A percentile compares a stretch with the other conserved stretches of the same genome.
phyloP scores from a whole-genome alignment of 1,284 basidiomycete species.

The Apiotrichum veenhuisii region DNA sequence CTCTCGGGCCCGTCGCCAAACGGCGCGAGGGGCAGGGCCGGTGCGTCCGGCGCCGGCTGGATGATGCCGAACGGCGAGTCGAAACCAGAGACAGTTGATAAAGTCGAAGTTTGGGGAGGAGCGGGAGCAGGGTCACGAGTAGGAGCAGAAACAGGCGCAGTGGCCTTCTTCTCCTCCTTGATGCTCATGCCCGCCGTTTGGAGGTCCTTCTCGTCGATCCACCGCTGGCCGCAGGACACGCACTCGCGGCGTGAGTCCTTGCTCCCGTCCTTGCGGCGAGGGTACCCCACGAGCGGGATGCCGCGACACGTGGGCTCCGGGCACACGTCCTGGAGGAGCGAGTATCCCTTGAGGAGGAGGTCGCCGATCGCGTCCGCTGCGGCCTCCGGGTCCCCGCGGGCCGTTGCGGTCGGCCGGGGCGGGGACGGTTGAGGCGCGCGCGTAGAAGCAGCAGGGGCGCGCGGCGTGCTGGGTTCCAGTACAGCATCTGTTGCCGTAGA shows the following conservation, averaged over 20 bases:
- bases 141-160: background rate
- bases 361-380: slow-evolving; percentile 37
- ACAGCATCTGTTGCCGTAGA: background rate
- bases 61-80: background rate
- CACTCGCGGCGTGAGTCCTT: slow-evolving; percentile 38
- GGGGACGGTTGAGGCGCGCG: background rate
- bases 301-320: slow-evolving; percentile 38
- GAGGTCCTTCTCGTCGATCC: slow-evolving; percentile 32
- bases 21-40: background rate
- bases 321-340: slow-evolving; percentile 40
- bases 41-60: background rate
- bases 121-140: background rate
- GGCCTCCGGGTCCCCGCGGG: slow-evolving; percentile 24
- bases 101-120: background rate
- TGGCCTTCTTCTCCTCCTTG: background rate
- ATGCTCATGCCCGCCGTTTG: slow-evolving; percentile 1
- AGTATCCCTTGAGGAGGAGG: slow-evolving; percentile 45
- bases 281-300: slow-evolving; percentile 47
- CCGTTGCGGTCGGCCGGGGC: background rate
- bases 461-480: background rate
- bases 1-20: slow-evolving; percentile 22
- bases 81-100: background rate
- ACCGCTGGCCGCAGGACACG: slow-evolving; percentile 37
- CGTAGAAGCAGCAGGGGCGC: background rate
- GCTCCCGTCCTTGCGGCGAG: slow-evolving; percentile 29